Base-by-base conservation (phyloP, 1,284 basidiomycete species). In the Coniferiporia weirii region DNA sequence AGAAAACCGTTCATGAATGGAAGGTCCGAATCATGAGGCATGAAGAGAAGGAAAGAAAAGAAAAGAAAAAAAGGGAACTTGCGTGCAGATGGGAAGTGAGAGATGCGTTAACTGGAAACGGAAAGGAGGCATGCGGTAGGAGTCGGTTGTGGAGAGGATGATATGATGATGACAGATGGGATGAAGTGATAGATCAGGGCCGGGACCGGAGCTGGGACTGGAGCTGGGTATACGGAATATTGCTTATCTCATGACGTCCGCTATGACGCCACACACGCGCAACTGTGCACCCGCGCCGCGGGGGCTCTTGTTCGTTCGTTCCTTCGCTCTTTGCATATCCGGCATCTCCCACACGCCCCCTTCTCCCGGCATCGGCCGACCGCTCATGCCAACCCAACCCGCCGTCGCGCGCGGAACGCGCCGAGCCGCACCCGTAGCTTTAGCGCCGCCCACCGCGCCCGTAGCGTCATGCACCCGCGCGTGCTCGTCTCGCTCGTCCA, bases 381-480 rank as follows among this genome's bases (percentile, higher is more conserved):
- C 3, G 34, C 12, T 17, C 38, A 59, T 52, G 27, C 57, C 32
- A 54, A 19, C 45, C 52, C 57, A 22, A 59, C 57, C n/a, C 57
- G 20, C 52, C 46, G 53, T 38, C 57, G 19, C 27, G 57, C 52
- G 38, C 57, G 53, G 48, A 59, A 59, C 52, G 57, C 57, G 22
- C 57, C 52, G 1, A 59, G 27, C 19, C 57, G 43, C 44, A 59
- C 57, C 1, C 52, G 44, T 34, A 59, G 38, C 57, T 59, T 59
- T 5, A 59, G 35, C 44, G 57, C 57, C 17, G 52, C 52, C 57
- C 57, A 59, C 12, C 52, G 52, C 44, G 52, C 52, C n/a, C 57
- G 51, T 32, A 19, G 13, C 57, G 38, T 40, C 38, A 15, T 40
- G 38, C 38, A 12, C 38, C 12, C 38, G 38, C 38, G 9, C 38